Evolutionary conservation across 2,329 filamentous ascomycete species (phyloP).

Genomic region (Cytospora leucostoma): DNA sequence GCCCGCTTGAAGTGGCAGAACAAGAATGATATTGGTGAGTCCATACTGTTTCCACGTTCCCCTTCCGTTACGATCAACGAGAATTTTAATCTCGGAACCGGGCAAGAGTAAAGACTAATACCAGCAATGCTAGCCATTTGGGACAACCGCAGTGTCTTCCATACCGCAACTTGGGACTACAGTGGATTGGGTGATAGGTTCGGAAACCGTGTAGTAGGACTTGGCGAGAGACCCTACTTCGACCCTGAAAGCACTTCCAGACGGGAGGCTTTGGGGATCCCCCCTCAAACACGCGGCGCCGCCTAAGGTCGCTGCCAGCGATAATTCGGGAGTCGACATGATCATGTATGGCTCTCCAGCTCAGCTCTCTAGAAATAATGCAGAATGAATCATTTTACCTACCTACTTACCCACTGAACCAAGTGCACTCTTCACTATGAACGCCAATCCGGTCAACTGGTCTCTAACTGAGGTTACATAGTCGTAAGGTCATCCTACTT

Average conservation of each 20-base stretch:
- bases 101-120: neutral
- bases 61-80: neutral
- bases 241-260: conserved; percentile 53
- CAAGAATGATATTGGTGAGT: conserved; percentile 44
- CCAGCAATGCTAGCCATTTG: conserved; percentile 49
- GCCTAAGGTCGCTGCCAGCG: neutral
- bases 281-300: conserved; percentile 6
- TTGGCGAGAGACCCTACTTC: conserved; percentile 57
- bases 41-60: conserved; percentile 8
- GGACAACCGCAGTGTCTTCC: conserved; percentile 62
- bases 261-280: conserved; percentile 38
- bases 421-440: too few relatives aligned
- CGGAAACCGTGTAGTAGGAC: conserved; percentile 54
- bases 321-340: too few relatives aligned
- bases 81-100: neutral
- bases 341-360: too few relatives aligned
- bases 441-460: too few relatives aligned
- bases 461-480: neutral
- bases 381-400: too few relatives aligned
- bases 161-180: conserved; percentile 61
- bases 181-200: conserved; percentile 51
- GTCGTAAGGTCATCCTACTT: too few relatives aligned
- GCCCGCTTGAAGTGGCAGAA: conserved; percentile 50
- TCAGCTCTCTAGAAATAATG: too few relatives aligned
- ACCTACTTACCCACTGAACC: too few relatives aligned